phyloP scores from a whole-genome alignment of 2,329 filamentous ascomycete genomes.

The Herpotrichia juniperi region DNA sequence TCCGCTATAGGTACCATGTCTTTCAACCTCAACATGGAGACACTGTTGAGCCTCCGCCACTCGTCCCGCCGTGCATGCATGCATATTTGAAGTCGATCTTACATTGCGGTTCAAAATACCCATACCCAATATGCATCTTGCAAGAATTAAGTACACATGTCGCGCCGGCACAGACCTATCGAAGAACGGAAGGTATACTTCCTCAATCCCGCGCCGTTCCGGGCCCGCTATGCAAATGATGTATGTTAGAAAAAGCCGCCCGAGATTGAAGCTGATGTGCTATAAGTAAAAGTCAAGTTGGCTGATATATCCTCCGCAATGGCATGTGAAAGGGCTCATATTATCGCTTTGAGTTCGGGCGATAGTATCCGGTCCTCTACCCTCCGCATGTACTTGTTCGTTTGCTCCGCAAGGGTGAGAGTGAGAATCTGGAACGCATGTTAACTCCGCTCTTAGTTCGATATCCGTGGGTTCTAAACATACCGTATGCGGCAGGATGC shows the following conservation, averaged over 20 bases:
- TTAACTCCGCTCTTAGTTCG: neutral
- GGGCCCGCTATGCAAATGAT: constrained; percentile 15
- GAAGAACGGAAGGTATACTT: too few relatives aligned
- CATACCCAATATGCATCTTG: too few relatives aligned
- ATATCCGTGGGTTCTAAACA: constrained; percentile 25
- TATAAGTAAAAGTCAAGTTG: constrained; percentile 14
- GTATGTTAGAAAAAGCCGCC: constrained; percentile 2
- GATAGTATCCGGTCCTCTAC: constrained; percentile 69
- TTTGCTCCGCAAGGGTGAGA: constrained; percentile 92
- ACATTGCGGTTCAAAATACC: too few relatives aligned
- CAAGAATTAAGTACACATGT: neutral
- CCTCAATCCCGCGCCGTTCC: neutral
- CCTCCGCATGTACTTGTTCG: constrained; percentile 86
- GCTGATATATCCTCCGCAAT: neutral
- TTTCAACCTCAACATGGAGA: too few relatives aligned
- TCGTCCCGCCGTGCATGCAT: too few relatives aligned
- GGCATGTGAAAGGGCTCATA: constrained; percentile 39
- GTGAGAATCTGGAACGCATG: constrained; percentile 72
- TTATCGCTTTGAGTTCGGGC: constrained; percentile 52
- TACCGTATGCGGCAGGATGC: constrained; percentile 91
- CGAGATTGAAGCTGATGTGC: neutral
- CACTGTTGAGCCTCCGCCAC: too few relatives aligned
- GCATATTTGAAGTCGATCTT: too few relatives aligned
- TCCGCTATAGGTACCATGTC: too few relatives aligned
- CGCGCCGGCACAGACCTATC: neutral